A percentile compares a stretch with the other conserved stretches of the same genome.
Conservation (phyloP, 2,329 filamentous ascomycete genomes). For the Rhexocercosporidium sp. region DNA sequence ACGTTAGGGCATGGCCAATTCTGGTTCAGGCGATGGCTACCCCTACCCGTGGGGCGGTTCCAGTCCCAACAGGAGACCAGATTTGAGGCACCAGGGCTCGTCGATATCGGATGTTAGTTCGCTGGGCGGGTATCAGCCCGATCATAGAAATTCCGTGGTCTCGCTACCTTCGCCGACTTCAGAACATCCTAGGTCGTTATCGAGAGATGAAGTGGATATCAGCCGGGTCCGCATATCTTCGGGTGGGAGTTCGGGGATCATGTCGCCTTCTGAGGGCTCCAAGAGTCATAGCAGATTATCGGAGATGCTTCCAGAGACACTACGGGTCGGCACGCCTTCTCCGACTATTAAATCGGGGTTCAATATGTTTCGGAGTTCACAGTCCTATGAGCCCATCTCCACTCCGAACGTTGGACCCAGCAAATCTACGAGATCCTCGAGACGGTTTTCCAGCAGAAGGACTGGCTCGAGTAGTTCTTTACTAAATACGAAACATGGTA, state of each 20-base stretch:
- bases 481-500: slow-evolving; percentile 23
- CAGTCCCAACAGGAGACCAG: slow-evolving; percentile 10
- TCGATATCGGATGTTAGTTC: slow-evolving; percentile 31
- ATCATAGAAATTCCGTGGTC: slow-evolving; percentile 29
- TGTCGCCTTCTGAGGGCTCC: slow-evolving; percentile 13
- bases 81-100: slow-evolving; percentile 28
- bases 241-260: slow-evolving; percentile 18
- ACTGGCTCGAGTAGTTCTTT: slow-evolving; percentile 29
- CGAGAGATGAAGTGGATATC: slow-evolving; percentile 34
- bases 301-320: slow-evolving; percentile 27
- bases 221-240: slow-evolving; percentile 35
- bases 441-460: slow-evolving; percentile 29
- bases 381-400: slow-evolving; percentile 31
- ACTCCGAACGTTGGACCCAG: slow-evolving; percentile 22
- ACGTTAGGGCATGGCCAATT: slow-evolving; percentile 31
- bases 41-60: slow-evolving; percentile 30
- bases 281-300: slow-evolving; percentile 22
- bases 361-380: slow-evolving; percentile 31
- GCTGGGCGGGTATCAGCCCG: slow-evolving; percentile 21
- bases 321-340: slow-evolving; percentile 31
- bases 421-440: slow-evolving; percentile 23
- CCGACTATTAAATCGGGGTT: slow-evolving; percentile 26
- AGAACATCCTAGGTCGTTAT: slow-evolving; percentile 16
- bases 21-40: slow-evolving; percentile 29
- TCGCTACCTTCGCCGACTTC: slow-evolving; percentile 29